Percentiles rank a stretch among this genome's conserved stretches.
Evolutionary conservation across 441 rosid genomes (phyloP).

Genomic region (Rhodomyrtus psidioides): DNA sequence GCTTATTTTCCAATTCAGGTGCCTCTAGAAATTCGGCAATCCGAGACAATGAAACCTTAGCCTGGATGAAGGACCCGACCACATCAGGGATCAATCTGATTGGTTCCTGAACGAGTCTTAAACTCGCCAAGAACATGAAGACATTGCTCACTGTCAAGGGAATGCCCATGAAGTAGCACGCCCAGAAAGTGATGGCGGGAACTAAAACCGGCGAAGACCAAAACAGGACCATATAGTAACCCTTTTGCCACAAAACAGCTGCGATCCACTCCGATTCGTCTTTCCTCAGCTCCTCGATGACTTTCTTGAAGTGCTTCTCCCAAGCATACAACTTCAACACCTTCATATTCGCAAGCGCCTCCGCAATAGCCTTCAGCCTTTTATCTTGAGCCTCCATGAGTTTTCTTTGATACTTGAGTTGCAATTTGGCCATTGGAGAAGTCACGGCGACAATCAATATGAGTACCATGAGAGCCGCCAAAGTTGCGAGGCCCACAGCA

Average conservation of each 20-base stretch:
- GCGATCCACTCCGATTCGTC: constrained; percentile 26
- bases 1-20: constrained; percentile 26
- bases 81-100: constrained; percentile 37
- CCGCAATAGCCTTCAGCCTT: constrained; percentile 28
- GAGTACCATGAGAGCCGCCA: constrained; percentile 32
- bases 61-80: constrained; percentile 21
- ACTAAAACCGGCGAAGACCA: constrained; percentile 38
- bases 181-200: constrained; percentile 30
- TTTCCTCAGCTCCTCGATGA: constrained; percentile 22
- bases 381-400: constrained; percentile 34
- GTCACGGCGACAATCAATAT: constrained; percentile 28
- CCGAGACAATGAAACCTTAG: constrained; percentile 33
- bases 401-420: constrained; percentile 21
- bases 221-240: constrained; percentile 15
- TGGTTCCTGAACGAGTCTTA: constrained; percentile 34
- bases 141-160: constrained; percentile 29
- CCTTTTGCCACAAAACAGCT: constrained; percentile 16
- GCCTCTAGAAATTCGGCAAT: constrained; percentile 31
- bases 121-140: constrained; percentile 40
- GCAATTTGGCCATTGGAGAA: constrained; percentile 32
- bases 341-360: constrained; percentile 44
- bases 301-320: constrained; percentile 47
- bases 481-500: constrained; percentile 36
- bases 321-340: constrained; percentile 57
- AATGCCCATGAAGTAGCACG: constrained; percentile 33